Evolutionary conservation across 1,284 basidiomycete genomes (phyloP), one percentile per base, ranked within the genome.

Genomic region (Thecaphora thlaspeos): DNA sequence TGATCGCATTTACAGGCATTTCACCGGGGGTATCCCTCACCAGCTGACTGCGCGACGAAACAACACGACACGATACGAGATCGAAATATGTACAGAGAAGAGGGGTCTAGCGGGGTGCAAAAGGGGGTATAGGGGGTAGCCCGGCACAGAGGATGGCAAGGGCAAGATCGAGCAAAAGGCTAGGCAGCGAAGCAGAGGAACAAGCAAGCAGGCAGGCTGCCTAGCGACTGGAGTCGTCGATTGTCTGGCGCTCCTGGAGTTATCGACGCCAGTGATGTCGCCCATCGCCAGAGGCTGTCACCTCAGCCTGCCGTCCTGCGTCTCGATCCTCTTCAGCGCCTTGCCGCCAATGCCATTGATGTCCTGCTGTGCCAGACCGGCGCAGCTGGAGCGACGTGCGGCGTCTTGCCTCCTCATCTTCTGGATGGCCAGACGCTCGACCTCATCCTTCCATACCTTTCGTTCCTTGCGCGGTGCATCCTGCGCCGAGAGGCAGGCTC

Each of bases 381-480:
- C 32, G 7, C 32, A 8, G 32, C 32, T 34, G 7, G 9, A 17
- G 32, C 32, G 32, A 15, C 32, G 32, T 4, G 32, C 32, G 11
- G 32, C 32, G 12, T 34, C 32, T 15, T 34, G 32, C 32, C 15
- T 7, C 41, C 14, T 34, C 41, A 40, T 23, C 39, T 23, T 40
- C 22, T 40, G 39, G 5, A 40, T 4, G 7, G 39, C 39, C 18
- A 40, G 18, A 10, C 22, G 18, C 11, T 40, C 39, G 10, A 40
- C 39, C 22, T 40, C 39, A 18, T 40, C 39, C 22, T 40, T 40
- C 39, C 39, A 40, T 18, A 40, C 39, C 22, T 40, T 40, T 23
- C 39, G 7, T 18, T 19, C 22, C 39, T 40, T 40, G 8, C 39
- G 39, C 18, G 39, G 22, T 10, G 39, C 39, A 18, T 40, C 39